Evolutionary conservation across 2,329 filamentous ascomycete species (phyloP), one percentile per base, ranked within the genome.

Genomic region (Aspergillus fischeri): DNA sequence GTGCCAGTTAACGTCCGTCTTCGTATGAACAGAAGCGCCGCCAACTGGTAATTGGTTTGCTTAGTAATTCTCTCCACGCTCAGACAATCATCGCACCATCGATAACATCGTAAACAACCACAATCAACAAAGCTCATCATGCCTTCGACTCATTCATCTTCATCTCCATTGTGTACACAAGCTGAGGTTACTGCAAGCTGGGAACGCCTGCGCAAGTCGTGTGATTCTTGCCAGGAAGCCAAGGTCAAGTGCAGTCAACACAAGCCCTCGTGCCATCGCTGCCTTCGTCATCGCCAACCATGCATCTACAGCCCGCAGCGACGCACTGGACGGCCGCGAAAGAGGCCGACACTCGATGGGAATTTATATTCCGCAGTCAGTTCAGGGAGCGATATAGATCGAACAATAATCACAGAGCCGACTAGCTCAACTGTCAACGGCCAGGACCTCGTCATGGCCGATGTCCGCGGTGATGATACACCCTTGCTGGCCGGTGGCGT

Each of bases 191-290:
- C 38, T 35, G 20, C 52, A 47, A 53, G n/a, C 27, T 29, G 48
- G 51, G 11, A 51, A 28, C 9, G 54, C 51, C 51, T 56, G 27
- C 49, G 54, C 51, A 49, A 44, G 29, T 57, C 55, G 2, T 57
- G 55, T 42, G 55, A 57, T 44, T 14, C 47, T 7, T 57, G 55
- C 25, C 55, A 53, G 55, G 44, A 49, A 38, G 27, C 55, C 24
- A 57, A 57, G 14, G 55, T 57, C 45, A 57, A 57, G 52, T 57
- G 55, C 55, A 57, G 55, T n/a, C 55, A 57, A 24, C 51, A 57
- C 51, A 57, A 53, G 32, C 55, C 55, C 29, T 57, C 55, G 11
- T 57, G 55, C 45, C 42, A 53, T 49, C 55, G 55, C 21, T 57
- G 55, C 38, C 27, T 53, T 2, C 55, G 55, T 17, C 55, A 49